These are phyloP conservation scores for Aspergillus fructus DNA, from an alignment of 2,329 filamentous ascomycete species.

Conservation along the genomic window DNA sequence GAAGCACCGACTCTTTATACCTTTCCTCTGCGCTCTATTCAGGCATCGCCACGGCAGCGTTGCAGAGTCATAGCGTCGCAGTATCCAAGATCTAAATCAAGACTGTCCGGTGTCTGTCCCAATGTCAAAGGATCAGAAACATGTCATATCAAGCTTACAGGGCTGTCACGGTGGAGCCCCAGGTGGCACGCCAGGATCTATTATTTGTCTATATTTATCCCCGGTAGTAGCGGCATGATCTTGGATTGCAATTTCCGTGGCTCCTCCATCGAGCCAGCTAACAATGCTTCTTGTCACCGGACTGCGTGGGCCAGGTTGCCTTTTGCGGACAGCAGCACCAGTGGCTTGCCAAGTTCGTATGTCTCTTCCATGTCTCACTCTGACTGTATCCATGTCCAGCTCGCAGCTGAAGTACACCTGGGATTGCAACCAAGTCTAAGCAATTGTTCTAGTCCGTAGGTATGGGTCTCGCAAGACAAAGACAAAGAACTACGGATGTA, in stretches of 20 bases:
- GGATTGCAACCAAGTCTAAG: too few relatives aligned
- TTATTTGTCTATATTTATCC: not conserved
- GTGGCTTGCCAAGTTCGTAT: not conserved
- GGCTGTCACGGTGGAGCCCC: not conserved
- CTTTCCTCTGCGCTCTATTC: not conserved
- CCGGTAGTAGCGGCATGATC: not conserved
- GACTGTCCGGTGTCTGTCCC: not conserved
- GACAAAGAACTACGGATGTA: too few relatives aligned
- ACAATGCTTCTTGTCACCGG: too few relatives aligned
- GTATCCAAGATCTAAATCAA: not conserved
- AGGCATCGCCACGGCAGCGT: not conserved
- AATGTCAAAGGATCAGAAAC: constrained; percentile 1
- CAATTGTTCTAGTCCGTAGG: too few relatives aligned
- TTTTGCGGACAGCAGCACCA: not conserved
- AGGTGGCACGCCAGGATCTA: not conserved
- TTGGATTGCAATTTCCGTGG: too few relatives aligned
- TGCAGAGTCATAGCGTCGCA: not conserved
- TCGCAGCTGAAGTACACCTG: too few relatives aligned
- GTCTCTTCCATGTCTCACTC: not conserved
- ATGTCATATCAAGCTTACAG: not conserved
- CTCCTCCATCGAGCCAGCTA: too few relatives aligned
- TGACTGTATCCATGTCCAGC: not conserved
- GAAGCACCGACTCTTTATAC: not conserved
- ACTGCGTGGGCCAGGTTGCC: not conserved
- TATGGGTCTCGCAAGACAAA: too few relatives aligned